Base-by-base conservation (phyloP, 345 rosid species). In the Theobroma cacao region DNA sequence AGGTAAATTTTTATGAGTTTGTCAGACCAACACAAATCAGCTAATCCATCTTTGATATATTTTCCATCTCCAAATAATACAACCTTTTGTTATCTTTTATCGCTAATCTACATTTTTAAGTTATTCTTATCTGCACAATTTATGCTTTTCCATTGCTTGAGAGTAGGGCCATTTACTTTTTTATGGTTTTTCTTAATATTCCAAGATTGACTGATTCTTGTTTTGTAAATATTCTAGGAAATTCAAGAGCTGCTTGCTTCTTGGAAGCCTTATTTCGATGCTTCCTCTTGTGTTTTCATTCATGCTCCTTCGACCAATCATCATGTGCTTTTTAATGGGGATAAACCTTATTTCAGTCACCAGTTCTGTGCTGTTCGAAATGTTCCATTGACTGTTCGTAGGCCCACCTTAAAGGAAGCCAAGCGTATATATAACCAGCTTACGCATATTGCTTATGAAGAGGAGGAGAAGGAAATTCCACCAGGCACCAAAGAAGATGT, bases 251-350 rank as follows among this genome's bases (percentile, higher is more conserved):
- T 96, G 65, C 88, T 96, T 88, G 84, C 86, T 82, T 80, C 93
- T 80, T 96, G 99, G 99, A 92, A 96, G 86, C 87, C 89, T 76
- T 92, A 94, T 86, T 96, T 96, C 86, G 95, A 92, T 79, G 93
- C 91, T 65, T 84, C 92, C 68, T 64, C 91, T 38, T 87, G 87
- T 85, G 88, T 96, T 82, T 94, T 88, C 77, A 76, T 96, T 47
- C 86, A 91, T 77, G 98, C 98, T 69, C 93, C 98, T 78, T 94
- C 97, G 83, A 90, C 88, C 78, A 96, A 92, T 76, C 92, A 87
- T 72, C 93, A 87, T 18, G 81, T 96, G 78, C 86, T 96, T 75
- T 92, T 87, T 75, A 83, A 78, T 84, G 98, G 92, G 58, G 89
- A 89, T 77, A 92, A 87, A 84, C 89, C 91, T 7, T 86, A 79